Evolutionary conservation across 2,329 filamentous ascomycete genomes (phyloP), one percentile per base, ranked within the genome.

Genomic region (Torrubiella hemipterigena): DNA sequence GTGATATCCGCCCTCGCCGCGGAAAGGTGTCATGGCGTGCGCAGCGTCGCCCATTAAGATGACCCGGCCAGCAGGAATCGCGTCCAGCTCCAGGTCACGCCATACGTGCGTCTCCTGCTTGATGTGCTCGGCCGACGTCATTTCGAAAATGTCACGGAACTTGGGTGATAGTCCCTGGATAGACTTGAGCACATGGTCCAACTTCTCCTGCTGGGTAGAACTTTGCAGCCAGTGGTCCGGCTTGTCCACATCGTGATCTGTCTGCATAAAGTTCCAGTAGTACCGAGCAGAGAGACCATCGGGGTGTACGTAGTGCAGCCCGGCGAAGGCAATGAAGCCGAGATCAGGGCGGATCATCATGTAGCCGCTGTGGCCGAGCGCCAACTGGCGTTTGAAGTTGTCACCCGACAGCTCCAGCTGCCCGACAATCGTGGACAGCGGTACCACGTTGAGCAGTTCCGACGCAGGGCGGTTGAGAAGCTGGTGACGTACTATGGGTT

Each of bases 1-100:
- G 29, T 61, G 54, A 25, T 66, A 59, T n/a, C 56, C 58, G 0
- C 58, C n/a, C n/a, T n/a, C n/a, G n/a, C n/a, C n/a, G n/a, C n/a
- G n/a, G n/a, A n/a, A n/a, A n/a, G n/a, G n/a, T n/a, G n/a, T n/a
- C n/a, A n/a, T n/a, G n/a, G n/a, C n/a, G n/a, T n/a, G n/a, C n/a
- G n/a, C n/a, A n/a, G n/a, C n/a, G n/a, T n/a, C n/a, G n/a, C n/a
- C n/a, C n/a, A n/a, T n/a, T n/a, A n/a, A n/a, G n/a, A n/a, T n/a
- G n/a, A n/a, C n/a, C n/a, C n/a, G n/a, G n/a, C n/a, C n/a, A n/a
- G n/a, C 44, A 1, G 50, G 47, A 7, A 59, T 30, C 8, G 21
- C 24, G 9, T 52, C 46, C 51, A 56, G 33, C 58, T 51, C 16
- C 12, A 38, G 27, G 15, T 36, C 29, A 17, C 56, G 50, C 3